Evolutionary conservation across 306 rosid genomes (phyloP), one percentile per base, ranked within the genome.

Genomic region (Styphnolobium japonicum): DNA sequence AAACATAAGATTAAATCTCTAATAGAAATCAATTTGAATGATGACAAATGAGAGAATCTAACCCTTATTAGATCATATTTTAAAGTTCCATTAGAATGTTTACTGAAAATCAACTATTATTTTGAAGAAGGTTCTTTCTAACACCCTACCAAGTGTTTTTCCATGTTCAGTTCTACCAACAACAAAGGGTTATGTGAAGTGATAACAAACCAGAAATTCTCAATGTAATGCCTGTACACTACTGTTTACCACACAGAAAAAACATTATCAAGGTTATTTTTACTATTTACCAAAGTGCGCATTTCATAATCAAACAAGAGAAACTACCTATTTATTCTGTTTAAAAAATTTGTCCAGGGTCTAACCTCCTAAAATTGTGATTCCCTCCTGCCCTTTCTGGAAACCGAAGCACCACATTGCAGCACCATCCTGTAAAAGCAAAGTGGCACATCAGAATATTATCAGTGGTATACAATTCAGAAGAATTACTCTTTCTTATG

Each of bases 381-480:
- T 86, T 74, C 93, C 98, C 69, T 88, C 87, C 83, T 87, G 94
- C 71, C 67, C 90, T 80, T 87, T 95, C 88, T 90, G 94, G 89
- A 95, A 87, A 48, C 99, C 99, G 48, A 95, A 89, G 83, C 99
- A 95, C 99, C 98, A 93, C 90, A 84, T 72, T 65, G 96, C 85
- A 80, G 94, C 96, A 77, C 91, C 90, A 37, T 87, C 98, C 99
- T 95, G 84, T 70, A 77, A 77, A 76, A 80, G 79, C 27, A 60
- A 73, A 72, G 78, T 10, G 16, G 82, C 2, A 33, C 66, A 43
- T 66, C 79, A 77, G 18, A 53, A 42, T 7, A 70, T 37, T 72
- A 76, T 57, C 52, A 67, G 34, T 6, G 76, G 46, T 69, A 75
- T 15, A 36, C 48, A 82, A 27, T 82, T 77, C 73, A 82, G 64